Percentiles rank a stretch among this genome's conserved stretches.
phyloP scores from a whole-genome alignment of 2,329 filamentous ascomycete genomes.

The Curvularia lunata region DNA sequence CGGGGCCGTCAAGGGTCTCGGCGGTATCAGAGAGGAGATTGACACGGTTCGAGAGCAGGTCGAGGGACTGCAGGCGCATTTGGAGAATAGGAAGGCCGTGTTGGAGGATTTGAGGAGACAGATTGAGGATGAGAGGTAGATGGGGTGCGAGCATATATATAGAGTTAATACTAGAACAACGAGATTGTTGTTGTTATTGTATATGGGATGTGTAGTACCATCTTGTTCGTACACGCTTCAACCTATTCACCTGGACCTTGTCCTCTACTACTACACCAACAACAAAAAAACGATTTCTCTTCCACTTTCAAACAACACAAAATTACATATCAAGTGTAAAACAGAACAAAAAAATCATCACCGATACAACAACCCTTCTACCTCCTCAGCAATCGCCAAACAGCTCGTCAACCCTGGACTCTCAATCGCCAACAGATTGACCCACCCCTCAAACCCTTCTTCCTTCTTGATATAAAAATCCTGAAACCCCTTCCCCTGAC shows the following conservation, averaged over 20 bases:
- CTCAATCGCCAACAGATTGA: conserved; percentile 92
- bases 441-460: conserved; percentile 78
- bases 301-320: too few species aligned
- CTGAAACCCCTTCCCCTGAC: conserved; percentile 64
- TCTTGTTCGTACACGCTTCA: too few species aligned
- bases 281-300: not conserved
- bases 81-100: conserved; percentile 75
- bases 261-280: too few species aligned
- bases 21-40: conserved; percentile 83
- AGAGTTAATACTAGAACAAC: not conserved
- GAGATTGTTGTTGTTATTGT: not conserved
- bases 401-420: conserved; percentile 88
- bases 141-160: conserved; percentile 22
- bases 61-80: conserved; percentile 83
- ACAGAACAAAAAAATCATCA: conserved; percentile 5
- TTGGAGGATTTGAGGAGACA: conserved; percentile 79
- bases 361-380: conserved; percentile 63
- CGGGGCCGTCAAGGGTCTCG: conserved; percentile 68
- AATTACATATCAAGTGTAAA: too few species aligned
- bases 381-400: conserved; percentile 83
- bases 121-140: conserved; percentile 83
- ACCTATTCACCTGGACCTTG: too few species aligned
- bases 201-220: too few species aligned
- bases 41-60: conserved; percentile 92
- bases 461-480: conserved; percentile 85